Conservation (phyloP, 2,329 filamentous ascomycete genomes). For the Laburnicola sp. region DNA sequence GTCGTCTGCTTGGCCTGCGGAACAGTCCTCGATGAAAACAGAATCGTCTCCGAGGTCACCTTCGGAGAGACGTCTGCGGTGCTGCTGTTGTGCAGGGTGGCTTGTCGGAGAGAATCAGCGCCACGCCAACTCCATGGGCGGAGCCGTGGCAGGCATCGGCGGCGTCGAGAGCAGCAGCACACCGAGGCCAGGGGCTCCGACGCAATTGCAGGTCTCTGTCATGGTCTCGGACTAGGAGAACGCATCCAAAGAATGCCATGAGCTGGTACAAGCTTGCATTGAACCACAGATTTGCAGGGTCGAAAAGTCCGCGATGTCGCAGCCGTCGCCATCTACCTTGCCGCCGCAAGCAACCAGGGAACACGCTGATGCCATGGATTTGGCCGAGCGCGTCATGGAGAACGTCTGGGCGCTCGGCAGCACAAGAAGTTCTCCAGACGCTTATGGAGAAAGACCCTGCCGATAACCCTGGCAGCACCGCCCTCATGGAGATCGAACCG, state of each 20-base stretch:
- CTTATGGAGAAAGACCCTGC: constrained; percentile 64
- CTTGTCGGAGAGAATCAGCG: constrained; percentile 86
- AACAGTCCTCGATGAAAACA: constrained; percentile 78
- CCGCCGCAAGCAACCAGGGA: constrained; percentile 77
- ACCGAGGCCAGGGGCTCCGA: constrained; percentile 61
- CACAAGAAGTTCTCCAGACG: constrained; percentile 73
- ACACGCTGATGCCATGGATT: constrained; percentile 89
- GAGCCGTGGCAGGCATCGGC: constrained; percentile 50
- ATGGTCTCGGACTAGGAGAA: constrained; percentile 44
- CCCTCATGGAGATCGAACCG: constrained; percentile 78
- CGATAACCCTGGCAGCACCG: constrained; percentile 40
- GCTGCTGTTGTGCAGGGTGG: constrained; percentile 89
- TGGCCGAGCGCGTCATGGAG: constrained; percentile 79
- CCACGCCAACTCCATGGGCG: constrained; percentile 65
- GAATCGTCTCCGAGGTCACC: constrained; percentile 88
- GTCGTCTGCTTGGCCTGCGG: constrained; percentile 75
- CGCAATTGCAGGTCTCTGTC: constrained; percentile 45
- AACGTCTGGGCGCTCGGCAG: constrained; percentile 93
- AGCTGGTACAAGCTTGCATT: constrained; percentile 54
- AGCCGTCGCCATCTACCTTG: constrained; percentile 88
- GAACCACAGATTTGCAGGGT: constrained; percentile 66
- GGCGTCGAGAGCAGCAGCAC: constrained; percentile 62
- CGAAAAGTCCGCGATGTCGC: constrained; percentile 82
- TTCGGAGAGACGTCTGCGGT: constrained; percentile 86
- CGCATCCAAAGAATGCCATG: constrained; percentile 46